phyloP scores from a whole-genome alignment of 768 basidiomycete genomes.

The Lenzites betulinus region DNA sequence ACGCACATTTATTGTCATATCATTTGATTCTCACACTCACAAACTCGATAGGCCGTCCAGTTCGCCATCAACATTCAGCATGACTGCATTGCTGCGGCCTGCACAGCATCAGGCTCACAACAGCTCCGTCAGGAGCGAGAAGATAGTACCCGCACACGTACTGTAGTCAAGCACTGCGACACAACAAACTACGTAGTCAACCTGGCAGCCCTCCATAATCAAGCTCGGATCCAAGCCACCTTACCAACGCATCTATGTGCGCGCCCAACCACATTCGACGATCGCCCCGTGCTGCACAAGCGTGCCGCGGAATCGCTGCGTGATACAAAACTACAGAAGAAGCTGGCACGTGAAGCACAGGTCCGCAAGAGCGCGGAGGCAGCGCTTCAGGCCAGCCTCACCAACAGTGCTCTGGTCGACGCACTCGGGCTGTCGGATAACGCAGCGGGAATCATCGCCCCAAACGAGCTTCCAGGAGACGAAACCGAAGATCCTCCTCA shows the following conservation, averaged over 20 bases:
- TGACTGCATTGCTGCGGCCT: not conserved
- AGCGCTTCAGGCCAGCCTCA: not conserved
- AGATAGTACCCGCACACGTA: not conserved
- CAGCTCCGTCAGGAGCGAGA: not conserved
- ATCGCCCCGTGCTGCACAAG: conserved; percentile 2
- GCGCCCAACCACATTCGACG: not conserved
- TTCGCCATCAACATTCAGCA: conserved; percentile 16
- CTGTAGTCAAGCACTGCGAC: not conserved
- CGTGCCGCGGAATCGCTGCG: conserved; percentile 10
- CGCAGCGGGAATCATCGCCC: too few relatives aligned
- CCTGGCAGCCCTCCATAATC: conserved; percentile 10
- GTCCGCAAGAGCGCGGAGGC: conserved; percentile 12
- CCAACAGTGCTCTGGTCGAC: not conserved
- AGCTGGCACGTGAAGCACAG: conserved; percentile 11
- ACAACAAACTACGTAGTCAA: not conserved
- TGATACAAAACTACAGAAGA: conserved; percentile 19
- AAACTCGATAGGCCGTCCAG: not conserved
- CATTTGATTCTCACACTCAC: not conserved
- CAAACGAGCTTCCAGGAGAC: not conserved
- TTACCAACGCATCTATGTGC: not conserved
- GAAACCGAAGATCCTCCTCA: not conserved
- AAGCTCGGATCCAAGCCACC: not conserved
- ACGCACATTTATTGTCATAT: not conserved
- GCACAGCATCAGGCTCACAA: not conserved
- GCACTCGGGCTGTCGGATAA: not conserved